Conservation (phyloP, 164 flowering plant species). For the Liquidambar formosana region DNA sequence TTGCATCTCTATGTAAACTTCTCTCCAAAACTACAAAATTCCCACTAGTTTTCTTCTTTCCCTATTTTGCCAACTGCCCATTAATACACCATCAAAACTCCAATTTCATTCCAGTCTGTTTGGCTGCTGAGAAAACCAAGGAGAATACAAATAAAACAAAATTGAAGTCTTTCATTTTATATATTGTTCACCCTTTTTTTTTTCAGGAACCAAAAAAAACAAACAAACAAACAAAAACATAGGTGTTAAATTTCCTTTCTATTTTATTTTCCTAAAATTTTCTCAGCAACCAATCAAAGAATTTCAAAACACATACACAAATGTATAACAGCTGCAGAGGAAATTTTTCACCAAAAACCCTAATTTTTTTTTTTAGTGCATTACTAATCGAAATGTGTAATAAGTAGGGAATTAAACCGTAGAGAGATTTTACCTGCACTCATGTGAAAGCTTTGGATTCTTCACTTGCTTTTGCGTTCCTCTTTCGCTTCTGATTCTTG, state of each 20-base stretch:
- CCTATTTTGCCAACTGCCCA: too few species aligned
- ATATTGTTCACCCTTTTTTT: too few species aligned
- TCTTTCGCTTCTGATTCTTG: too few species aligned
- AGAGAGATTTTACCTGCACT: constrained; percentile 1
- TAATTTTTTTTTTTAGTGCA: too few species aligned
- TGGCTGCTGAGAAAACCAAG: background rate
- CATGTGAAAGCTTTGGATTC: background rate
- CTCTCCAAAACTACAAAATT: too few species aligned
- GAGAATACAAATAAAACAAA: background rate
- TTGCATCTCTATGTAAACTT: too few species aligned
- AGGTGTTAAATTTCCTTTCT: background rate
- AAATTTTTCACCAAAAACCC: too few species aligned
- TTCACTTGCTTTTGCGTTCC: too few species aligned
- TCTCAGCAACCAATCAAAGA: background rate
- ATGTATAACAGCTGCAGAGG: background rate
- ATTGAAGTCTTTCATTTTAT: background rate
- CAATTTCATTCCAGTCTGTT: background rate
- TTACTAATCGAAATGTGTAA: too few species aligned
- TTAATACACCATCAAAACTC: background rate
- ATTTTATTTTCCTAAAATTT: background rate
- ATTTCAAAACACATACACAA: background rate
- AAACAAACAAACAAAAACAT: background rate
- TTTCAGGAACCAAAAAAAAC: background rate
- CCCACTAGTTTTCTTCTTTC: too few species aligned
- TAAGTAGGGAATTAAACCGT: background rate